These are phyloP conservation scores for Saccharomyces hybrid DNA, from an alignment of 1,139 yeast species.

Conservation along the genomic window DNA sequence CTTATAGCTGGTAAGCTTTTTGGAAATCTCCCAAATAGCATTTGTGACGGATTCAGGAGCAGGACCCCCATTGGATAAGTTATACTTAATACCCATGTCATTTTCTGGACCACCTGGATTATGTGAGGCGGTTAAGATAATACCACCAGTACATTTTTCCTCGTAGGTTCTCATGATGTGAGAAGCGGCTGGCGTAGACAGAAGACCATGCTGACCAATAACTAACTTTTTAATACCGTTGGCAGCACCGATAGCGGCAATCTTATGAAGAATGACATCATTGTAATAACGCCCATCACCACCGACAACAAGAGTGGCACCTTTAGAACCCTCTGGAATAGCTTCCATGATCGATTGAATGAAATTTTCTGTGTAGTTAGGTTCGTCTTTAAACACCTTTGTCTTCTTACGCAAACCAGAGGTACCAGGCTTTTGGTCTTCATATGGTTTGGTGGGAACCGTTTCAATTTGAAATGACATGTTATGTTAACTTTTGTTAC, in stretches of 20 bases:
- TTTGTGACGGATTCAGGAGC: constrained; percentile 97
- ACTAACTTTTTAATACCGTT: constrained; percentile 82
- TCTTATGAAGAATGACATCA: constrained; percentile 70
- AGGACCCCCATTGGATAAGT: constrained; percentile 93
- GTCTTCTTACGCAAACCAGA: constrained; percentile 94
- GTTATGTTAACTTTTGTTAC: not conserved
- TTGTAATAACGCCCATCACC: constrained; percentile 97
- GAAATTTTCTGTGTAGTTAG: constrained; percentile 86
- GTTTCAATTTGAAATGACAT: constrained; percentile 15
- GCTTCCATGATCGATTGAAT: constrained; percentile 78
- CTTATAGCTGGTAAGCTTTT: constrained; percentile 52
- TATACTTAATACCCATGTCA: constrained; percentile 94
- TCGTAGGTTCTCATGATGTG: constrained; percentile 68
- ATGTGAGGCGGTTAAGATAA: constrained; percentile 92
- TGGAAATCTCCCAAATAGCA: constrained; percentile 69
- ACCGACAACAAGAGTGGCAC: constrained; percentile 79
- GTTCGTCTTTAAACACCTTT: constrained; percentile 62
- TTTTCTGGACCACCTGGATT: constrained; percentile 95
- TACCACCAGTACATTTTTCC: constrained; percentile 79
- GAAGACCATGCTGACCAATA: constrained; percentile 79
- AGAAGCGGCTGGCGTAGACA: constrained; percentile 95
- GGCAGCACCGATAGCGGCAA: constrained; percentile 79
- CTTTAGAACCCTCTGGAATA: constrained; percentile 84
- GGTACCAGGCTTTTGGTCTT: constrained; percentile 97
- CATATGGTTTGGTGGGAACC: constrained; percentile 61